Evolutionary conservation across 1,284 basidiomycete species (phyloP), one percentile per base, ranked within the genome.

Genomic region (Puccinia horiana): DNA sequence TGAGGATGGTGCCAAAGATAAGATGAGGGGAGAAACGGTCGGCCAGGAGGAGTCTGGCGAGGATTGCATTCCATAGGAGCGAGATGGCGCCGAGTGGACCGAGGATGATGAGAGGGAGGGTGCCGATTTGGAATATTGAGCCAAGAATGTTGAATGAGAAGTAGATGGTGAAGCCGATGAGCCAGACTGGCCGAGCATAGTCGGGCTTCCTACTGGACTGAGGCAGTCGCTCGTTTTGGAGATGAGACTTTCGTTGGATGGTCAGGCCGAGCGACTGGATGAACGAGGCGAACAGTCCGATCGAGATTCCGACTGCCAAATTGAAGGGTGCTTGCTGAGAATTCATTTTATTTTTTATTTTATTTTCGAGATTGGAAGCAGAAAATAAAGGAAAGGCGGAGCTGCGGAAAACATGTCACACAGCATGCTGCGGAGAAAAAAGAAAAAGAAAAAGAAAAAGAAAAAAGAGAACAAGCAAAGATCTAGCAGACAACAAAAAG

Each of bases 121-220:
- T 94, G 8, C 94, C 95, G 78, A 98, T 95, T 88, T 98, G 96
- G 84, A 97, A 94, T 40, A 98, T 88, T 0, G 94, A 95, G n/a
- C 94, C 94, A 81, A 96, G 89, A 83, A 98, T 88, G 87, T 98
- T 98, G 81, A 94, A 95, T 35, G 92, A 70, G 70, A 88, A 85
- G 83, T 88, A 88, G 82, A 86, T 84, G 80, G 82, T 88, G 85
- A 97, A 96, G 14, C 95, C 95, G 44, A 93, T 86, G 32, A 95
- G 88, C 94, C 94, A 96, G 35, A 95, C 88, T 73, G 94, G 94
- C 85, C 94, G 90, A 69, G 91, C 90, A 85, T 93, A 90, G 85
- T 95, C 93, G 40, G 91, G 90, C 82, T 89, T 90, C 85, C 91
- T 91, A 77, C 90, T 87, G 47, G 89, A 86, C 70, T 91, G 89